Conservation (phyloP, 805 yeast genomes). For the Debaryomyces prosopidis region DNA sequence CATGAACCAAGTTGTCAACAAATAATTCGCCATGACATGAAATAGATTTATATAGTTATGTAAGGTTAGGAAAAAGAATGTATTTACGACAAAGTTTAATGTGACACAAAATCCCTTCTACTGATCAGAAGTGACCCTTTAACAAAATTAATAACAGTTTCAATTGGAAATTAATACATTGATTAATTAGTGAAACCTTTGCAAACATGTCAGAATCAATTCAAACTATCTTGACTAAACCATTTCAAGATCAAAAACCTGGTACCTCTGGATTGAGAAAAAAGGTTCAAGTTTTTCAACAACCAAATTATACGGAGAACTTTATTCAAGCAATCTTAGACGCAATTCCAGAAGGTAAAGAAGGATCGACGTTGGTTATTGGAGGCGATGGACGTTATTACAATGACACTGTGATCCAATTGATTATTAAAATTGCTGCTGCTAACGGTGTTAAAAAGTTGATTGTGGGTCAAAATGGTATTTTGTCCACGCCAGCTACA, state of each 20-base stretch:
- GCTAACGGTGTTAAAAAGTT: conserved; percentile 88
- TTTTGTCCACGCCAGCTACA: conserved; percentile 94
- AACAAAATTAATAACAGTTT: no score
- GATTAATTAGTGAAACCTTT: background rate
- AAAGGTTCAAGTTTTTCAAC: conserved; percentile 82
- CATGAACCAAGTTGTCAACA: conserved; percentile 49
- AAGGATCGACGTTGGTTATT: conserved; percentile 74
- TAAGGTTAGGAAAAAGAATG: no score
- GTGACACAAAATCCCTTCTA: no score
- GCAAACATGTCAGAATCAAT: conserved; percentile 8
- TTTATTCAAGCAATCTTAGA: conserved; percentile 84
- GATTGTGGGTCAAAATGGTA: conserved; percentile 84
- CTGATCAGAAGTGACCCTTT: no score
- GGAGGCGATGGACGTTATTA: conserved; percentile 98
- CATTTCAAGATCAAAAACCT: conserved; percentile 91
- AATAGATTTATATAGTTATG: no score
- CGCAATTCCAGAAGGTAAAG: conserved; percentile 87
- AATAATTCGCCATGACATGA: conserved; percentile 9
- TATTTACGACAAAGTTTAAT: no score
- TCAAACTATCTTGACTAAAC: conserved; percentile 48
- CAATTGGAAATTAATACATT: background rate
- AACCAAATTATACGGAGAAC: conserved; percentile 83
- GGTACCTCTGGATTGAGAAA: conserved; percentile 97
- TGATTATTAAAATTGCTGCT: conserved; percentile 80
- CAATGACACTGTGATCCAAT: conserved; percentile 76